Evolutionary conservation across 1,284 basidiomycete genomes (phyloP).

Genomic region (Ustilago esculenta): DNA sequence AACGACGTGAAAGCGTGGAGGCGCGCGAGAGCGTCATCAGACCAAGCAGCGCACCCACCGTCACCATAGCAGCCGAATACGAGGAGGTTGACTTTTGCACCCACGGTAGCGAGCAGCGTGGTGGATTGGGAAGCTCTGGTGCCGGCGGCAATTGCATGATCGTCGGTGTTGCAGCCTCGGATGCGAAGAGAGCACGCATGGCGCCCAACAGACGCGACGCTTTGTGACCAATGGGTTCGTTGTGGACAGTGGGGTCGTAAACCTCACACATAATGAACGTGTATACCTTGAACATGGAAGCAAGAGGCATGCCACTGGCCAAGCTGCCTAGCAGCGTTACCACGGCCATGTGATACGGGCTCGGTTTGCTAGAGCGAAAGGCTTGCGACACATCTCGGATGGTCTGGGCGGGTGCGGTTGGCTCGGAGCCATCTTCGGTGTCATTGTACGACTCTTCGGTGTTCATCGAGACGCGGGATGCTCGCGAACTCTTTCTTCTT

Average conservation of each 20-base stretch:
- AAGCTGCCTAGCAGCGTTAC: conserved; percentile 55
- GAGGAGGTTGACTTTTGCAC: conserved; percentile 57
- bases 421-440: conserved; percentile 36
- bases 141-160: conserved; percentile 30
- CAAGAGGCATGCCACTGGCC: conserved; percentile 56
- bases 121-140: conserved; percentile 53
- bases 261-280: conserved; percentile 59
- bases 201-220: conserved; percentile 10
- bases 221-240: conserved; percentile 26
- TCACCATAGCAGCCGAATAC: conserved; percentile 58
- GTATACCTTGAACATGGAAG: conserved; percentile 62
- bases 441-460: conserved; percentile 24
- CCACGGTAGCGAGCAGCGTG: conserved; percentile 46
- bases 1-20: conserved; percentile 44
- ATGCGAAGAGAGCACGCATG: conserved; percentile 2
- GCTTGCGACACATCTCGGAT: conserved; percentile 50
- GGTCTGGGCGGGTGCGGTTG: conserved; percentile 45
- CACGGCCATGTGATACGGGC: conserved; percentile 59
- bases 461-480: conserved; percentile 13
- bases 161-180: neutral
- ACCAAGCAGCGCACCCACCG: conserved; percentile 52
- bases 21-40: conserved; percentile 52
- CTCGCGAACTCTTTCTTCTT: conserved; percentile 15
- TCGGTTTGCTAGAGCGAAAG: conserved; percentile 40
- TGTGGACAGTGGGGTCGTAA: conserved; percentile 43